Base-by-base conservation (phyloP, 164 flowering plant genomes). In the Stephania cephalantha region DNA sequence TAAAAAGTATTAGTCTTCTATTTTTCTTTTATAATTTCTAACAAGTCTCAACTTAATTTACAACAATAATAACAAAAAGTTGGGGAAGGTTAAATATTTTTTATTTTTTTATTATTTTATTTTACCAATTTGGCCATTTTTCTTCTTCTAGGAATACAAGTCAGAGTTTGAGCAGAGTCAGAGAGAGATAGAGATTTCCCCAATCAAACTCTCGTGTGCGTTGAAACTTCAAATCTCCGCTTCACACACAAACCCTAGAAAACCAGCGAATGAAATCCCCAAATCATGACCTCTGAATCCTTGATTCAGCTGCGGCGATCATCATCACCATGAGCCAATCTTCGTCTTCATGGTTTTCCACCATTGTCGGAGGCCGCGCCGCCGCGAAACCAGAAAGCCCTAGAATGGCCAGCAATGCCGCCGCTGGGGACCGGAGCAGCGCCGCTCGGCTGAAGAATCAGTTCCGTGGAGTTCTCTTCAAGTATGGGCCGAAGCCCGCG, bases 381-480 rank as follows among this genome's bases (percentile, higher is more conserved):
- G 74, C 85, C 17, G 82, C 79, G 30, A 81, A 78, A 76, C 71
- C 89, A 17, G 71, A 55, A 17, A 74, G 70, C 70, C 64, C 81
- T 66, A 87, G 82, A 52, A 79, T 84, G 85, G 22, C 84, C 30
- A 79, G 69, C 46, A 79, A 45, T 46, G 70, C 82, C 15, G 20
- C 17, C 10, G 83, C 67, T n/a, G 86, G 76, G 1, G 87, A 78
- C 15, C 68, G 31, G 11, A 46, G 53, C 50, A 88, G 89, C 6
- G 85, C 91, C 2, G 78, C 86, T 25, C 81, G 79, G 67, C 84
- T 82, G 76, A 93, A 89, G 82, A 86, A 82, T 44, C 94, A 91
- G 82, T 87, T 89, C 76, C 84, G 81, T 4, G 98, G 98, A 25
- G 86, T 87, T 68, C 90, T 94, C 76, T 94, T 94, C 82, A 90